A percentile compares a stretch with the other conserved stretches of the same genome.
Evolutionary conservation across 2,329 filamentous ascomycete genomes (phyloP).

Genomic region (Trichoderma arundinaceum): DNA sequence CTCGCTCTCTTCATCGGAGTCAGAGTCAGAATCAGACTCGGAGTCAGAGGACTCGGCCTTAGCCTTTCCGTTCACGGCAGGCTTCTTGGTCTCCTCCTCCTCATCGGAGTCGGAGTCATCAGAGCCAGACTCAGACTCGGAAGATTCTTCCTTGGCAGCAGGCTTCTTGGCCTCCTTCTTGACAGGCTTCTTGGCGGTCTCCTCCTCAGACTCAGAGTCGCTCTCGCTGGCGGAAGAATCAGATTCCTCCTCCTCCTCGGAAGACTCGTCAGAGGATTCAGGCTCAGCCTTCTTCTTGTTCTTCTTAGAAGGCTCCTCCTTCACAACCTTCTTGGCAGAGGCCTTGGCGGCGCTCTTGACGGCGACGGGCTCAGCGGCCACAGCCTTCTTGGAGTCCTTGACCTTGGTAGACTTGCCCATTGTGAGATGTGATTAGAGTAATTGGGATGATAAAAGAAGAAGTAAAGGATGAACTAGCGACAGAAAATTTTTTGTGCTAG

Average conservation of each 20-base stretch:
- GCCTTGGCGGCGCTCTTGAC: constrained; percentile 72
- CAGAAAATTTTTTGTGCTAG: constrained; percentile 35
- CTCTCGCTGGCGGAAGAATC: constrained; percentile 46
- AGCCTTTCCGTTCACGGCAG: constrained; percentile 42
- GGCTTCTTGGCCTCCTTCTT: constrained; percentile 46
- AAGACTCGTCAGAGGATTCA: constrained; percentile 47
- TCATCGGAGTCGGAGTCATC: constrained; percentile 42
- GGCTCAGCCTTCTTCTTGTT: constrained; percentile 53
- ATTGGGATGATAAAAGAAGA: neutral
- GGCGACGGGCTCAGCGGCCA: constrained; percentile 55
- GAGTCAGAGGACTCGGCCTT: constrained; percentile 42
- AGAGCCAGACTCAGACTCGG: constrained; percentile 43
- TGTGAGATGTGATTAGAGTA: constrained; percentile 42
- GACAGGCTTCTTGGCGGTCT: constrained; percentile 35
- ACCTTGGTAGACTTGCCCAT: constrained; percentile 74
- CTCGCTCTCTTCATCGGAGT: constrained; percentile 45
- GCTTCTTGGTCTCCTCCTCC: constrained; percentile 40
- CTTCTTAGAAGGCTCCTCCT: constrained; percentile 55
- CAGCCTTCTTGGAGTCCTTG: constrained; percentile 58
- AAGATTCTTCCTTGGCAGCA: constrained; percentile 39
- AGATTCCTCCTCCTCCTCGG: constrained; percentile 44
- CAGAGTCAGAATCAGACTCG: constrained; percentile 44
- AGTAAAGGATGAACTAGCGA: constrained; percentile 11
- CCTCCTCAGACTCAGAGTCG: constrained; percentile 37
- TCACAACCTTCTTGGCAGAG: constrained; percentile 57